phyloP scores from a whole-genome alignment of 2,329 filamentous ascomycete species.

The Malbranchea zuffiana region DNA sequence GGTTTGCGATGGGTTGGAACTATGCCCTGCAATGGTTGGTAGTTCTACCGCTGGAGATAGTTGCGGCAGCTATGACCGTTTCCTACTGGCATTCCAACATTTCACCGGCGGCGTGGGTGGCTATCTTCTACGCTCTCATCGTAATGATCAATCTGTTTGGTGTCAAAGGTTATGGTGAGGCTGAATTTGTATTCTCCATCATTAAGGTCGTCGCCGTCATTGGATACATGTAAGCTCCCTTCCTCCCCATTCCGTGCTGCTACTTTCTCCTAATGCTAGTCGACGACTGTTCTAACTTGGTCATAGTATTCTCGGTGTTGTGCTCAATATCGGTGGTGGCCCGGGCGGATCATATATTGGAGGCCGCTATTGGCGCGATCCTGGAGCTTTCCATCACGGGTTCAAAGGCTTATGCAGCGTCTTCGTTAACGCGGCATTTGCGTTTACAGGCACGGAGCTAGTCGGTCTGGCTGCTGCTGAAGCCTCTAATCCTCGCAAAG shows the following conservation, averaged over 20 bases:
- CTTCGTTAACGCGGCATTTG: conserved; percentile 33
- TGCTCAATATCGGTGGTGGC: conserved; percentile 55
- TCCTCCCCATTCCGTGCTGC: neutral
- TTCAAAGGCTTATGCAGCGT: conserved; percentile 55
- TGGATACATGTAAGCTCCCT: conserved; percentile 44
- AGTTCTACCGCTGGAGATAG: conserved; percentile 62
- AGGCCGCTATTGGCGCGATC: conserved; percentile 55
- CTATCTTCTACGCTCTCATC: conserved; percentile 48
- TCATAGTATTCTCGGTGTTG: conserved; percentile 50
- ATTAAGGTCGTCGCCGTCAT: conserved; percentile 43
- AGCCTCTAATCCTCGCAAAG: conserved; percentile 41
- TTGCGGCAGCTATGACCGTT: conserved; percentile 52
- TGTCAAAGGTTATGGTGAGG: conserved; percentile 39
- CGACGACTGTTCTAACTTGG: neutral
- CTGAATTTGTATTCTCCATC: conserved; percentile 43
- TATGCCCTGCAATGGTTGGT: conserved; percentile 59
- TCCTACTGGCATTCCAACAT: conserved; percentile 44
- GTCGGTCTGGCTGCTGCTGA: conserved; percentile 48
- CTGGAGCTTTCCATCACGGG: conserved; percentile 47
- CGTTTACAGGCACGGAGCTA: conserved; percentile 36
- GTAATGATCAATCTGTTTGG: conserved; percentile 52
- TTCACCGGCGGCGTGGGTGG: conserved; percentile 32
- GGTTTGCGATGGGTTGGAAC: conserved; percentile 41
- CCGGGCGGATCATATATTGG: conserved; percentile 51
- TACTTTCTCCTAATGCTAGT: conserved; percentile 31